Evolutionary conservation across 2,329 filamentous ascomycete species (phyloP).

Genomic region (Penicillium sp.): DNA sequence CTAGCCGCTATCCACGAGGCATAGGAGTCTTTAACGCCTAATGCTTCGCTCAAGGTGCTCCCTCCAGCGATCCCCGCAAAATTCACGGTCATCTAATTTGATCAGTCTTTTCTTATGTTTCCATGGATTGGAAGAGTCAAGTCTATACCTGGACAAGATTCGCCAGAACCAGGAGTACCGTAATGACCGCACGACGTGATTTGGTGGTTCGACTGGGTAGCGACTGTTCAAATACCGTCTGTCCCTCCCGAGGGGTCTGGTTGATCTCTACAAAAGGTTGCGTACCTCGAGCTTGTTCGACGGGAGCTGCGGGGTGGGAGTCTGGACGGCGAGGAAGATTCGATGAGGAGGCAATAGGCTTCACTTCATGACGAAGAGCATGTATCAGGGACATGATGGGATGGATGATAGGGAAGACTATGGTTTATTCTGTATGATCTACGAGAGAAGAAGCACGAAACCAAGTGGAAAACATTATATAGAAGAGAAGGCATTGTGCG

Average conservation of each 20-base stretch:
- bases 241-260: background rate
- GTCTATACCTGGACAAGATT: constrained; percentile 30
- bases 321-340: background rate
- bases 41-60: constrained; percentile 19
- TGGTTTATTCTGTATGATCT: background rate
- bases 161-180: constrained; percentile 22
- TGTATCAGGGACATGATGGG: background rate
- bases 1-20: constrained; percentile 31
- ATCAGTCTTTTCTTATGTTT: background rate
- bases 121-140: background rate
- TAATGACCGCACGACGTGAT: constrained; percentile 20
- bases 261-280: background rate
- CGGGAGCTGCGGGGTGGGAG: background rate
- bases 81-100: constrained; percentile 28
- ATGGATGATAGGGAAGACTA: background rate
- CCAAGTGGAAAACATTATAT: background rate
- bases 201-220: constrained; percentile 15
- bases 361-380: background rate
- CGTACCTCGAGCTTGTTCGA: background rate
- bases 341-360: background rate
- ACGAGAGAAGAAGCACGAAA: background rate
- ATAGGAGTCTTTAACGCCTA: constrained; percentile 21
- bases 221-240: constrained; percentile 23
- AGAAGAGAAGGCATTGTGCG: background rate
- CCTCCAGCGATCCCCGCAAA: constrained; percentile 29